A percentile compares a stretch with the other conserved stretches of the same genome.
These are phyloP conservation scores for Cylindricascospora bacillispora DNA, from an alignment of 1,139 yeast species.

Conservation along the genomic window DNA sequence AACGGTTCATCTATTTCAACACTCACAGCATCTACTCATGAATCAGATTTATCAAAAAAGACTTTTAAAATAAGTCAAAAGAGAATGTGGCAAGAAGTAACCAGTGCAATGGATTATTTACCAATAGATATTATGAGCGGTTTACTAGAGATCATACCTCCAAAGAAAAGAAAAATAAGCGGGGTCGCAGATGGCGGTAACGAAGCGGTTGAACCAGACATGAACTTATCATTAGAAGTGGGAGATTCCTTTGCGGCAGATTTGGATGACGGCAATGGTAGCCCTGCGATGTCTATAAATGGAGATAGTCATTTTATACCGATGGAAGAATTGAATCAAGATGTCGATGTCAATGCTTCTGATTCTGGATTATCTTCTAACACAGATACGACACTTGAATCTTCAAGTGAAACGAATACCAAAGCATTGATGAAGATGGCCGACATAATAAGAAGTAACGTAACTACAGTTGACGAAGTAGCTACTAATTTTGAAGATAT, in stretches of 20 bases:
- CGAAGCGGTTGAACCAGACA: constrained; percentile 8
- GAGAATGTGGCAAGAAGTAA: constrained; percentile 13
- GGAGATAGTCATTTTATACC: too few species aligned
- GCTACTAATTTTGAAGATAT: constrained; percentile 30
- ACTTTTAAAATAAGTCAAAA: constrained; percentile 9
- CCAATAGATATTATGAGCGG: constrained; percentile 9
- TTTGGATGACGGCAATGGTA: constrained; percentile 2
- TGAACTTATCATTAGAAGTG: constrained; percentile 17
- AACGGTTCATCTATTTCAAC: neutral
- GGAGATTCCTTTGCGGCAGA: too few species aligned
- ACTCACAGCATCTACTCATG: neutral
- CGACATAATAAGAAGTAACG: constrained; percentile 15
- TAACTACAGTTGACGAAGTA: constrained; percentile 24
- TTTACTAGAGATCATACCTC: constrained; percentile 7
- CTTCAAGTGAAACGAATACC: neutral
- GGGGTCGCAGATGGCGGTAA: constrained; percentile 3
- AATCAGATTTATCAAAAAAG: neutral
- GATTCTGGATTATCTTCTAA: too few species aligned
- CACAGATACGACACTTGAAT: too few species aligned
- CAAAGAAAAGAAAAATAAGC: constrained; percentile 9
- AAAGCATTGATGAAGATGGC: constrained; percentile 2
- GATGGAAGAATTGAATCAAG: too few species aligned
- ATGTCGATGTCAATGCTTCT: too few species aligned
- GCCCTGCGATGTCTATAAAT: too few species aligned
- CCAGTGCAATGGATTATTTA: constrained; percentile 8